Conservation (phyloP, 306 rosid species). For the Cyclanthera cordifolia region DNA sequence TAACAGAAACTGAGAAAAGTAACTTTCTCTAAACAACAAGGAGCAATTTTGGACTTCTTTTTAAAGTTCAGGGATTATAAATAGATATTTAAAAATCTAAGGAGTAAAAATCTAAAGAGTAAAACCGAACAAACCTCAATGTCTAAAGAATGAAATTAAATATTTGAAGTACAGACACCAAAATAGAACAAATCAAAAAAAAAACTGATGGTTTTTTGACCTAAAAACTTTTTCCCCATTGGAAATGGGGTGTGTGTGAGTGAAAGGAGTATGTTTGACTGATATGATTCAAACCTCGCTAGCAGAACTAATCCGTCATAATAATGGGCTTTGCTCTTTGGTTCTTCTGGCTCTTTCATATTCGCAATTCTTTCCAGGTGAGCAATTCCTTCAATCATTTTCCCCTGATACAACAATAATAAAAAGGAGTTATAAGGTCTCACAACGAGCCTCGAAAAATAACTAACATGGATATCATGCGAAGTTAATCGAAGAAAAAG, state of each 20-base stretch:
- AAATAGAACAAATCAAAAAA: too few species aligned
- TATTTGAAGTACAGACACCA: too few species aligned
- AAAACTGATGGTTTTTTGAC: too few species aligned
- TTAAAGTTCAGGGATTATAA: too few species aligned
- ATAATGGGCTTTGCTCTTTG: slow-evolving; percentile 61
- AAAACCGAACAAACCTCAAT: too few species aligned
- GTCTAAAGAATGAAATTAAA: too few species aligned
- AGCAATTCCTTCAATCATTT: slow-evolving; percentile 42
- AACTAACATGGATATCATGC: not conserved
- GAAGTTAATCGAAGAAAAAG: not conserved
- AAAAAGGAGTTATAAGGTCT: not conserved
- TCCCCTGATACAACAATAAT: slow-evolving; percentile 40
- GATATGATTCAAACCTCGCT: slow-evolving; percentile 44
- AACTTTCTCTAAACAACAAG: too few species aligned
- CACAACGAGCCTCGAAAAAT: not conserved
- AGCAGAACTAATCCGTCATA: slow-evolving; percentile 59
- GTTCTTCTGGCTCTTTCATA: slow-evolving; percentile 68
- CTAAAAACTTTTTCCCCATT: not conserved
- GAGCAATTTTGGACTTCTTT: too few species aligned
- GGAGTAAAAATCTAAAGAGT: too few species aligned
- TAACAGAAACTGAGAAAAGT: too few species aligned
- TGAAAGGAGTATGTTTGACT: not conserved
- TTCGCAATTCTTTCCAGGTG: slow-evolving; percentile 72
- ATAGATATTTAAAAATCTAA: too few species aligned
- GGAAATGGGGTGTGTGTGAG: not conserved